These are phyloP conservation scores for Penicillium roqueforti DNA, from an alignment of 495 filamentous ascomycete species.

Conservation along the genomic window DNA sequence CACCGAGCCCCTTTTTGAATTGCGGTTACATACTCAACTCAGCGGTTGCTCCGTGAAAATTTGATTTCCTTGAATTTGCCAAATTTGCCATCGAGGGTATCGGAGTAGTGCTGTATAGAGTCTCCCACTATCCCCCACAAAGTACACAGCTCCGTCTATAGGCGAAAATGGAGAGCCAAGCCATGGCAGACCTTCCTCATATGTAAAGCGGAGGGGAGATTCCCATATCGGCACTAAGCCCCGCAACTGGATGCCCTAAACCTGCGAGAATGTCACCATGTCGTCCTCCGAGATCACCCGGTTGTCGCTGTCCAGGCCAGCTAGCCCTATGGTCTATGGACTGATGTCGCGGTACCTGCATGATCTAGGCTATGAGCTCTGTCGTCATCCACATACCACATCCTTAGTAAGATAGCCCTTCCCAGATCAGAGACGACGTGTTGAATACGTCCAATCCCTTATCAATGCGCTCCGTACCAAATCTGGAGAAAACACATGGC, in stretches of 20 bases:
- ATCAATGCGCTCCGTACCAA: background rate
- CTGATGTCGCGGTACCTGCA: constrained; percentile 19
- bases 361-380: constrained; percentile 16
- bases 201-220: too few relatives aligned
- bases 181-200: background rate
- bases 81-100: too few relatives aligned
- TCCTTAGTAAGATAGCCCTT: background rate
- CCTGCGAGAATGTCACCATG: constrained; percentile 18
- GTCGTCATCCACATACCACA: constrained; percentile 1
- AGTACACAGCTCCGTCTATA: background rate
- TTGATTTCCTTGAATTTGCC: background rate
- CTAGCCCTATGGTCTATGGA: constrained; percentile 21
- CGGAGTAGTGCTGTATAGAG: background rate
- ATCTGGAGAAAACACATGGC: constrained; percentile 3
- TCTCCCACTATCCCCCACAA: background rate
- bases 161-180: background rate
- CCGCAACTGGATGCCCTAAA: constrained; percentile 14
- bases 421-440: background rate
- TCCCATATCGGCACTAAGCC: constrained; percentile 19
- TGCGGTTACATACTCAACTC: constrained; percentile 7
- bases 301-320: background rate
- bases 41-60: constrained; percentile 22
- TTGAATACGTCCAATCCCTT: background rate
- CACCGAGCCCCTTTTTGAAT: constrained; percentile 17
- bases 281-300: constrained; percentile 23